Evolutionary conservation across 2,329 filamentous ascomycete genomes (phyloP).

Genomic region (Colletotrichum theobromicola): DNA sequence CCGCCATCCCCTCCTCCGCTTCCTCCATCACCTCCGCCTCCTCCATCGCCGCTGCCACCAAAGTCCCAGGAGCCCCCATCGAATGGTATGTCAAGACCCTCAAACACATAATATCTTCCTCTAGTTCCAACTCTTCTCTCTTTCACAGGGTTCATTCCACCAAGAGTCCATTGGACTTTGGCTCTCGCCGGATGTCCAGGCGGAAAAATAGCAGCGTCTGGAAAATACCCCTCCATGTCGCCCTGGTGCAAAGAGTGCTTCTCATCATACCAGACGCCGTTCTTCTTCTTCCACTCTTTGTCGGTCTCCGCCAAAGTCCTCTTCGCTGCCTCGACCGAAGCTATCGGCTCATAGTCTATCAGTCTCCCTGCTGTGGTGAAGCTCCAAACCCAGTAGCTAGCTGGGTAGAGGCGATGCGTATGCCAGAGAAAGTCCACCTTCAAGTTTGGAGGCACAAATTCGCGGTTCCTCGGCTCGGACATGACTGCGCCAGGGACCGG

Average conservation of each 20-base stretch:
- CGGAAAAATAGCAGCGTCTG: background rate
- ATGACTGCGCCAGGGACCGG: background rate
- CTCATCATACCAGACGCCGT: background rate
- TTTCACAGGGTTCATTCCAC: background rate
- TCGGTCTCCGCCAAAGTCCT: background rate
- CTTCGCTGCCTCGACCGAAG: background rate
- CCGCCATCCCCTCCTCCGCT: background rate
- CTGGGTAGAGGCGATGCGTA: slow-evolving; percentile 18
- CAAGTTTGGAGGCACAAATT: slow-evolving; percentile 7
- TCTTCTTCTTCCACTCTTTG: slow-evolving; percentile 4
- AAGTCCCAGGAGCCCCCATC: background rate
- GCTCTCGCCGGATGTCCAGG: background rate
- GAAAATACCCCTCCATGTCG: background rate
- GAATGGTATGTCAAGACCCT: background rate
- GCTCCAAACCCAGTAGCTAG: slow-evolving; percentile 16
- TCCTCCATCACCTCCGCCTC: slow-evolving; percentile 1
- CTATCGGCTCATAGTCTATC: background rate
- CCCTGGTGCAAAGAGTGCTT: background rate
- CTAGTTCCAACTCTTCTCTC: background rate
- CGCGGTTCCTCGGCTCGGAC: background rate
- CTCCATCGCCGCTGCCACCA: slow-evolving; percentile 5
- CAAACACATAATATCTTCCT: background rate
- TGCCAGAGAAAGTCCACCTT: slow-evolving; percentile 18
- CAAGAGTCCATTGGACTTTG: background rate
- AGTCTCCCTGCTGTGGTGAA: slow-evolving; percentile 1